phyloP scores from a whole-genome alignment of 495 filamentous ascomycete species.

The Tuber aestivum region DNA sequence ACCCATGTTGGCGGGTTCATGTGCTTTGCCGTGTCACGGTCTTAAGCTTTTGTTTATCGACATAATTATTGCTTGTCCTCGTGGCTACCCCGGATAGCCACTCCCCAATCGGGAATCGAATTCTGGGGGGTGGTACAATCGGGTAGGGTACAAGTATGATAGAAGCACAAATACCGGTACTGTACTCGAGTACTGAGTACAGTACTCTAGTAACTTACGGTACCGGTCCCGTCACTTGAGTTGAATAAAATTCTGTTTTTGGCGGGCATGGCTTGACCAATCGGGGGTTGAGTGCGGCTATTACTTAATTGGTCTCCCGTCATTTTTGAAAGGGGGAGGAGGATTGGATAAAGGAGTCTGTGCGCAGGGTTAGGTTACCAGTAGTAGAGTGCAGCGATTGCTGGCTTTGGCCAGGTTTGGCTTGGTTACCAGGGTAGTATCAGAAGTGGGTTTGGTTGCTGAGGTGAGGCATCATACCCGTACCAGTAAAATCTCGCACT shows the following conservation, averaged over 20 bases:
- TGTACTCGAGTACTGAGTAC: no score
- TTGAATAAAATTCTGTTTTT: background rate
- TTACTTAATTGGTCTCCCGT: background rate
- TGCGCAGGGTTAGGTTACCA: background rate
- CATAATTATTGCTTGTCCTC: background rate
- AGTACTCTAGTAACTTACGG: no score
- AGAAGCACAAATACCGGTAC: no score
- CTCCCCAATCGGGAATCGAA: background rate
- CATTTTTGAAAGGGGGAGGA: background rate
- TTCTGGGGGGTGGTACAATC: background rate
- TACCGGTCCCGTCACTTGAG: no score
- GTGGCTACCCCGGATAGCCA: background rate
- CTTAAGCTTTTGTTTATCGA: slow-evolving; percentile 2
- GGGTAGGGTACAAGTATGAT: no score
- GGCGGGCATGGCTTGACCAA: background rate
- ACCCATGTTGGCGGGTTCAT: background rate
- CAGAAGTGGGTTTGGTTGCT: background rate
- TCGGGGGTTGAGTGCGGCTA: background rate
- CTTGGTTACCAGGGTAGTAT: no score
- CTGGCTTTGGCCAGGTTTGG: background rate
- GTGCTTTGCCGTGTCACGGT: background rate
- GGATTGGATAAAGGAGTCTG: background rate
- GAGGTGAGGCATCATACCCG: background rate
- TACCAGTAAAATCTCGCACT: no score
- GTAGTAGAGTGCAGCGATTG: background rate